Conservation (phyloP, 768 basidiomycete species). For the Rhodosporidiobolus sp. region DNA sequence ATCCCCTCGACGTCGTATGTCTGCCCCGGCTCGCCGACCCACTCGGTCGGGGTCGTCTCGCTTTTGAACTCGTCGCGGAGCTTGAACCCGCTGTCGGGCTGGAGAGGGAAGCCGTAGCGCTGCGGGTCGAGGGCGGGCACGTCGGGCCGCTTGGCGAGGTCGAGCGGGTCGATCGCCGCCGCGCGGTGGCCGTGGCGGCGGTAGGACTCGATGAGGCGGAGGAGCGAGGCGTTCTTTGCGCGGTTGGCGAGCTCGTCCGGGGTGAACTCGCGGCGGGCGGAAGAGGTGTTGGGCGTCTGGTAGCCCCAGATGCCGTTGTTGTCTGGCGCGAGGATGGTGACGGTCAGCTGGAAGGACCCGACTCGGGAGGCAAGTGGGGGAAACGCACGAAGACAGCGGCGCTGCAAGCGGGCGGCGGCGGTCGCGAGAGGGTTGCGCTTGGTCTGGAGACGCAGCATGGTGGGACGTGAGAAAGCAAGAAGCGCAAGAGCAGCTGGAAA, state of each 20-base stretch:
- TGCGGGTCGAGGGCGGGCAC: slow-evolving; percentile 30
- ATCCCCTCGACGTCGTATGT: slow-evolving; percentile 32
- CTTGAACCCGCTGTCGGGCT: slow-evolving; percentile 65
- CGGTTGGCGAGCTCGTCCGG: slow-evolving; percentile 66
- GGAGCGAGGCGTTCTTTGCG: slow-evolving; percentile 66
- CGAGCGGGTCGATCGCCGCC: slow-evolving; percentile 80
- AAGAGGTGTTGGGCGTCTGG: slow-evolving; percentile 6
- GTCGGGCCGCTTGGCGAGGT: slow-evolving; percentile 69
- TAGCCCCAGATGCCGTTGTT: slow-evolving; percentile 22
- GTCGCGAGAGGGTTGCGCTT: background rate
- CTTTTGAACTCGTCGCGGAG: slow-evolving; percentile 57
- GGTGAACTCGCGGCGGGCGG: slow-evolving; percentile 48
- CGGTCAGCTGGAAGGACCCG: background rate
- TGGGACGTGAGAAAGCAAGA: too few relatives aligned
- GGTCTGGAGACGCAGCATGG: too few relatives aligned
- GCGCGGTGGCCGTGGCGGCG: slow-evolving; percentile 70
- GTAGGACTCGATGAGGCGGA: slow-evolving; percentile 85
- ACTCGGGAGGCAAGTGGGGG: background rate
- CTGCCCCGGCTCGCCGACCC: background rate
- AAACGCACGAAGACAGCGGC: too few relatives aligned
- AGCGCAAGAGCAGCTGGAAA: too few relatives aligned
- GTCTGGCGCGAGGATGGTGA: background rate
- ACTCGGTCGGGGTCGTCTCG: background rate
- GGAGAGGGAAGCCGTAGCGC: slow-evolving; percentile 70
- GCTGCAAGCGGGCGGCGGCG: background rate